These are phyloP conservation scores for Clarireedia hainanense DNA, from an alignment of 2,329 filamentous ascomycete species.

Conservation along the genomic window DNA sequence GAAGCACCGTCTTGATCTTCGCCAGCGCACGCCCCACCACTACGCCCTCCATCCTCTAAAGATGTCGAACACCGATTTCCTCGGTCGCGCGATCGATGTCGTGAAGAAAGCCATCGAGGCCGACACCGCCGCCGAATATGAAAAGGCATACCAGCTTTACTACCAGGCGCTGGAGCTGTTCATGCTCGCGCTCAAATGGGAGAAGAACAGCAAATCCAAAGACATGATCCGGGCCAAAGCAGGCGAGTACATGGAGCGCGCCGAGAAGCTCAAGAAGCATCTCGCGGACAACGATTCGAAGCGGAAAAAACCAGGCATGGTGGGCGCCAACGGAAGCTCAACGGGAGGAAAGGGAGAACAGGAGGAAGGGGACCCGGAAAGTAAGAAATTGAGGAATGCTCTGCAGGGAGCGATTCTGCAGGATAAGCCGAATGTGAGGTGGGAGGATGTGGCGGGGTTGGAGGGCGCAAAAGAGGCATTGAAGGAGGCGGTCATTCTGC, in stretches of 20 bases:
- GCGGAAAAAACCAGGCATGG: slow-evolving; percentile 60
- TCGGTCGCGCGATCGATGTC: slow-evolving; percentile 90
- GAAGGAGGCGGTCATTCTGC: slow-evolving; percentile 94
- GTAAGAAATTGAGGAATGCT: slow-evolving; percentile 88
- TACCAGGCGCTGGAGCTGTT: slow-evolving; percentile 95
- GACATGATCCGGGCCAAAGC: slow-evolving; percentile 96
- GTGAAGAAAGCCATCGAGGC: slow-evolving; percentile 97
- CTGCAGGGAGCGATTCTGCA: slow-evolving; percentile 86
- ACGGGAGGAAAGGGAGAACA: slow-evolving; percentile 52
- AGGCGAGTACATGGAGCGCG: slow-evolving; percentile 95
- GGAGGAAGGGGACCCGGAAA: slow-evolving; percentile 75
- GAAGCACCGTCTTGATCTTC: no score
- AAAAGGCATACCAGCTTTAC: slow-evolving; percentile 93
- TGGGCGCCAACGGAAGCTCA: slow-evolving; percentile 64
- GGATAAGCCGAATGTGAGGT: slow-evolving; percentile 92
- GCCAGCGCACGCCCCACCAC: neutral
- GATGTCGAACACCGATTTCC: slow-evolving; percentile 98
- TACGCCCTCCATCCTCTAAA: slow-evolving; percentile 8
- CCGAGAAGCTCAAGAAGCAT: slow-evolving; percentile 94
- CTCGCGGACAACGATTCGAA: slow-evolving; percentile 66
- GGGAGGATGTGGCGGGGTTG: slow-evolving; percentile 95
- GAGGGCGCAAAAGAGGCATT: slow-evolving; percentile 92
- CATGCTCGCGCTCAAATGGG: slow-evolving; percentile 98
- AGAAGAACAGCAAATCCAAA: slow-evolving; percentile 96
- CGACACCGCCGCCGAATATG: slow-evolving; percentile 92